Evolutionary conservation across 768 basidiomycete species (phyloP).

Genomic region (Leccinum incarnatum): DNA sequence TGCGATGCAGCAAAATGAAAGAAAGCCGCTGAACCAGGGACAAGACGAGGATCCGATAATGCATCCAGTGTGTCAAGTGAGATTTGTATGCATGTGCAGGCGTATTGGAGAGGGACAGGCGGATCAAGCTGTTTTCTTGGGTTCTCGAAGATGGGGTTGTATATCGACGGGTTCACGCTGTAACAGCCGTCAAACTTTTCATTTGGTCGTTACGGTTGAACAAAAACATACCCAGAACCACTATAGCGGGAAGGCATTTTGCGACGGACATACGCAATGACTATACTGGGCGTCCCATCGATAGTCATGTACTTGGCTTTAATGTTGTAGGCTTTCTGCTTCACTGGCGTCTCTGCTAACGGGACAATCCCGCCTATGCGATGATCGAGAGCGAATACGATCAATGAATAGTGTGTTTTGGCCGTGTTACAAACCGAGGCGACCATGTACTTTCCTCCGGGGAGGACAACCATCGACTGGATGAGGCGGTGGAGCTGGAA

Average conservation of each 20-base stretch:
- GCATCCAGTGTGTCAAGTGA: constrained; percentile 43
- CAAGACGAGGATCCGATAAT: constrained; percentile 41
- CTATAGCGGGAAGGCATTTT: constrained; percentile 23
- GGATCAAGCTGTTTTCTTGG: constrained; percentile 41
- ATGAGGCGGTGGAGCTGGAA: constrained; percentile 35
- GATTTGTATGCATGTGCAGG: constrained; percentile 42
- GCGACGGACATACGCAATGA: constrained; percentile 52
- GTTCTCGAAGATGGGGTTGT: constrained; percentile 32
- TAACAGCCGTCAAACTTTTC: constrained; percentile 3
- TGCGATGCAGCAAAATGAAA: constrained; percentile 34
- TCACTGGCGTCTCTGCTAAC: constrained; percentile 49
- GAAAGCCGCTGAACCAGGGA: constrained; percentile 39
- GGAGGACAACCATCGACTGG: constrained; percentile 56
- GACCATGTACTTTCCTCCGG: constrained; percentile 67
- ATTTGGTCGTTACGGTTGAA: background rate
- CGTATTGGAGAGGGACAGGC: constrained; percentile 41
- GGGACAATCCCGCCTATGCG: constrained; percentile 38
- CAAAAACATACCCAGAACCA: constrained; percentile 16
- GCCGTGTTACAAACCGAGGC: constrained; percentile 51
- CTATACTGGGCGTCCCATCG: constrained; percentile 45
- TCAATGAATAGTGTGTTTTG: constrained; percentile 46
- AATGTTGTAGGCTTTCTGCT: constrained; percentile 52
- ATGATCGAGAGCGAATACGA: constrained; percentile 58
- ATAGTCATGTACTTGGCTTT: constrained; percentile 59
- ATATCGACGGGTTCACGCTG: constrained; percentile 32